Evolutionary conservation across 2,329 filamentous ascomycete species (phyloP), one percentile per base, ranked within the genome.

Genomic region (Gnomoniopsis sp.): DNA sequence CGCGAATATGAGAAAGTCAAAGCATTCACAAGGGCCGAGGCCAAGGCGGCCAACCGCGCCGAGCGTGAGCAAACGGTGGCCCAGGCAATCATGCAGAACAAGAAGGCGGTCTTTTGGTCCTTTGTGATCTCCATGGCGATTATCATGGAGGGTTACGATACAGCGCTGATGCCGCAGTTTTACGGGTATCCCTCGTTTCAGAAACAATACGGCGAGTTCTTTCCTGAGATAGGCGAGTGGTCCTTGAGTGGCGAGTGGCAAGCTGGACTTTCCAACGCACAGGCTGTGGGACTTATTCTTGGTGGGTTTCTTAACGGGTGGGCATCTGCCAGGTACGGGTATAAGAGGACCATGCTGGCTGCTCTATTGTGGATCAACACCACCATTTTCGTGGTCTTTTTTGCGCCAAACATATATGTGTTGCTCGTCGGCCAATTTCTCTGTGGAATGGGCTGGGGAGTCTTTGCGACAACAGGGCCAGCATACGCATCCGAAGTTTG

Each of bases 111-210:
- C 15, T 49, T 58, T 49, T 64, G 61, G 57, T 64, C 63, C 22
- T 46, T 65, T 23, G 17, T 72, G 55, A 74, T 79, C 56, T 78
- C 76, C 14, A 73, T 73, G 19, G 73, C 75, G 3, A 74, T 81
- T 54, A 71, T 81, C 61, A 81, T 81, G 79, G 79, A 80, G 60
- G 79, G 79, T 2, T 81, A 81, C 65, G 78, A 81, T 52, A 72
- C 76, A 2, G 77, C 75, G 36, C 69, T 81, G 0, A 65, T 81
- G n/a, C 62, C 70, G 17, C 75, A 73, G n/a, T 79, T 80, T 66
- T 78, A 73, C 61, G 78, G 71, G 4, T 79, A 78, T 66, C 75
- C 67, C 1, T 63, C 57, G 57, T 79, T 73, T 65, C 70, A 67
- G 8, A 64, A 65, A 58, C 76, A 69, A 63, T 81, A 78, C 58